Evolutionary conservation across 2,329 filamentous ascomycete genomes (phyloP).

Genomic region (Fusarium sp.): DNA sequence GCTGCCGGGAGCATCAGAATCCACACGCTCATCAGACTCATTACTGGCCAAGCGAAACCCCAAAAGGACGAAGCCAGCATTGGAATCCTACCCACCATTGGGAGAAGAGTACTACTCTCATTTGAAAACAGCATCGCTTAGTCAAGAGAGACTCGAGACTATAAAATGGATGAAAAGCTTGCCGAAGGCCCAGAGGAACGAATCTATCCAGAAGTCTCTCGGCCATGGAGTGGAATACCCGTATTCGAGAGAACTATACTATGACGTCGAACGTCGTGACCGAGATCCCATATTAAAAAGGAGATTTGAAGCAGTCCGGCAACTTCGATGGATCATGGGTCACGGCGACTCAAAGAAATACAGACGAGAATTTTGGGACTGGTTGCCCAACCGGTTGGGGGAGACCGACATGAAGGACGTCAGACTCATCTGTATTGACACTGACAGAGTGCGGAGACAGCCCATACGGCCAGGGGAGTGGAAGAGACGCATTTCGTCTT

Average conservation of each 20-base stretch:
- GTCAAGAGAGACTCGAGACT: not conserved
- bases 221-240: slow-evolving; percentile 6
- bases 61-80: not conserved
- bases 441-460: not conserved
- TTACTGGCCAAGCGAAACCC: not conserved
- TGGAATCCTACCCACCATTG: not conserved
- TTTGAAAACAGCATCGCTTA: not conserved
- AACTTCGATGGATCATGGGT: slow-evolving; percentile 11
- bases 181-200: not conserved
- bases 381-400: not conserved
- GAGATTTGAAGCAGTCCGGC: not conserved
- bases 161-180: not conserved
- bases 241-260: slow-evolving; percentile 19
- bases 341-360: not conserved
- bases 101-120: not conserved
- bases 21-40: not conserved
- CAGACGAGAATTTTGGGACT: not conserved
- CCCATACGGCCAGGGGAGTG: not conserved
- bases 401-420: slow-evolving; percentile 8
- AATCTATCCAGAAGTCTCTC: not conserved
- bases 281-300: not conserved
- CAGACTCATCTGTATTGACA: slow-evolving; percentile 22
- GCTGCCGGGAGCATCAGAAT: not conserved
- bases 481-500: not conserved
- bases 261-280: not conserved